phyloP scores from a whole-genome alignment of 169 alveolate species.

The Plasmodium falciparum region DNA sequence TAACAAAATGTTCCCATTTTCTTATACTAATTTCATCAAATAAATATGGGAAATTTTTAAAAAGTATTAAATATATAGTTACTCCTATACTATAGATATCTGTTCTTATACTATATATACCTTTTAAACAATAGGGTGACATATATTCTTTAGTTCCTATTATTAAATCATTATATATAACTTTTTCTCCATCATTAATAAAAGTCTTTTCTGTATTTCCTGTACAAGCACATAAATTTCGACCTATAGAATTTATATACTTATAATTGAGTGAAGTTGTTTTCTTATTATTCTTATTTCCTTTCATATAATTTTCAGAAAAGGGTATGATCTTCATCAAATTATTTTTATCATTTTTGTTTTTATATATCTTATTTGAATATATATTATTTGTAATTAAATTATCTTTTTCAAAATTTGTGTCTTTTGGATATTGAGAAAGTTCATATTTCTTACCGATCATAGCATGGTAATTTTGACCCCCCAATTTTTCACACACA shows the following conservation, averaged over 20 bases:
- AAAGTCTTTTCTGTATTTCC: slow-evolving; percentile 49
- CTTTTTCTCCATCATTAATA: slow-evolving; percentile 51
- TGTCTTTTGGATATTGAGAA: too few relatives aligned
- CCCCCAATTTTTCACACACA: too few relatives aligned
- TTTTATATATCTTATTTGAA: slow-evolving; percentile 32
- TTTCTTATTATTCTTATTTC: slow-evolving; percentile 33
- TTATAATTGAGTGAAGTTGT: slow-evolving; percentile 27
- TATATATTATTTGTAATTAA: slow-evolving; percentile 11
- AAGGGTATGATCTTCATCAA: slow-evolving; percentile 6
- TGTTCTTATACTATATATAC: slow-evolving; percentile 57
- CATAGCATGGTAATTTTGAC: too few relatives aligned
- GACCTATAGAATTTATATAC: slow-evolving; percentile 20
- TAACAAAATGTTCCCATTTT: slow-evolving; percentile 57
- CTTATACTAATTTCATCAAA: slow-evolving; percentile 32
- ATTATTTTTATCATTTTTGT: slow-evolving; percentile 9
- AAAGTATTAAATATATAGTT: slow-evolving; percentile 61
- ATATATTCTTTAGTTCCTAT: slow-evolving; percentile 73
- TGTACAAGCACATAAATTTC: slow-evolving; percentile 25
- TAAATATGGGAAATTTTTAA: slow-evolving; percentile 63
- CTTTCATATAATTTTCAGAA: slow-evolving; percentile 27
- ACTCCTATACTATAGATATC: slow-evolving; percentile 72
- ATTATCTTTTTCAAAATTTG: background rate
- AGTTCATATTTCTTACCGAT: too few relatives aligned
- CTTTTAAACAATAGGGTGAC: slow-evolving; percentile 67
- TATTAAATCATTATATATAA: slow-evolving; percentile 47